Evolutionary conservation across 2,329 filamentous ascomycete species (phyloP), one percentile per base, ranked within the genome.

Genomic region (Truncatella angustata): DNA sequence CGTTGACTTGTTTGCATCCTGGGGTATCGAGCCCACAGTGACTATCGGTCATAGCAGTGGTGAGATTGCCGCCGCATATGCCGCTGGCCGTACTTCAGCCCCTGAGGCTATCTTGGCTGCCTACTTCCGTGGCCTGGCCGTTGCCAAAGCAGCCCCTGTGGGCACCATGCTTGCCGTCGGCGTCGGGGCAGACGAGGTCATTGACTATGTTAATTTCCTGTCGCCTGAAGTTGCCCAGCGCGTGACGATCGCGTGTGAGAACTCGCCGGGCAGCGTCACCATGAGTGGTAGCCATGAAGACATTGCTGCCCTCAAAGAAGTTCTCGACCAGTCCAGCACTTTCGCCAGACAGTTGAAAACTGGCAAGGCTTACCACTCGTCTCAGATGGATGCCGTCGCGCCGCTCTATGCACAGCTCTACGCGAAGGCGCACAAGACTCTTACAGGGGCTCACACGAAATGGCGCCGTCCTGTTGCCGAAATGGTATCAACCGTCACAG

Each of bases 301-400:
- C 0, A 47, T 73, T 18, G 66, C 70, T 56, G 62, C 63, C 0
- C 60, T 80, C 3, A 71, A 68, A 56, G 64, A 70, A 23, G 58
- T 69, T 3, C 60, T 73, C 45, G 72, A 71, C 34, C 70, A 71
- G 4, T 63, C 69, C 16, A 67, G 75, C 10, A 74, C 77, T 49
- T 78, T 78, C 37, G 77, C 75, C 0, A 73, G 76, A 3, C 70
- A 71, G 1, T 63, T 69, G 48, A 66, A 71, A 10, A 79, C 78
- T 42, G 69, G 64, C 1, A 63, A 64, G 16, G 69, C 78, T 0
- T 68, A 69, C 2, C 64, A 69, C 23, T 66, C 69, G 1, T 75
- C 72, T 12, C 73, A 70, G 1, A 69, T 64, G 10, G 71, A 68
- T 0, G 73, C 77, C 28, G 70, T 71, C 1, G 77, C 78, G 55